phyloP scores from a whole-genome alignment of 140 eudicot species.

The Erigeron philadelphicus region DNA sequence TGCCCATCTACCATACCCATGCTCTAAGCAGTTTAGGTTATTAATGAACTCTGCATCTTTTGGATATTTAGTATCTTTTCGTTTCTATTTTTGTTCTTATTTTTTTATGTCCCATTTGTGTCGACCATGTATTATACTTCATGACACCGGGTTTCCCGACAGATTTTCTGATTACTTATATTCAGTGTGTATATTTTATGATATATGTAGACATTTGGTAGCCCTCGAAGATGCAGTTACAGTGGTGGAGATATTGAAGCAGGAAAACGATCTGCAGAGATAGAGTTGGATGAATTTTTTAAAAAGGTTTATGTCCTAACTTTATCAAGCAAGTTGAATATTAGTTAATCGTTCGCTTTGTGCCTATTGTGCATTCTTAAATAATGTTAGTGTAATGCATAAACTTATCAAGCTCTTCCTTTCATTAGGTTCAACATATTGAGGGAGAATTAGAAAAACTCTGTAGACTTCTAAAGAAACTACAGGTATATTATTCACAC shows the following conservation, averaged over 20 bases:
- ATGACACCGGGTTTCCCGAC: no score
- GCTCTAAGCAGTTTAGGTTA: no score
- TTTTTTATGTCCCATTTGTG: no score
- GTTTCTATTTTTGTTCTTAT: no score
- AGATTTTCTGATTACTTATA: no score
- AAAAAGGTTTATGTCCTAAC: conserved; percentile 20
- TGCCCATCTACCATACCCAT: no score
- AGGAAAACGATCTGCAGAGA: conserved; percentile 31
- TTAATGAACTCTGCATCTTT: no score
- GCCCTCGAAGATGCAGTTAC: conserved; percentile 31
- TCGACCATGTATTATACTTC: no score
- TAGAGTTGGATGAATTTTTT: conserved; percentile 29
- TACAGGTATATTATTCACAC: conserved; percentile 23
- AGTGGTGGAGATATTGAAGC: conserved; percentile 34
- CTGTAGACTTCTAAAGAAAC: conserved; percentile 19
- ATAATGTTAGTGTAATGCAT: neutral
- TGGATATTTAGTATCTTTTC: no score
- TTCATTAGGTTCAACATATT: conserved; percentile 30
- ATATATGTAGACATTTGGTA: conserved; percentile 22
- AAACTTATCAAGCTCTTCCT: neutral
- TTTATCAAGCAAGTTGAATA: neutral
- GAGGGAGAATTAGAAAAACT: conserved; percentile 32
- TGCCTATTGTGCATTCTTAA: neutral
- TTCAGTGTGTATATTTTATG: neutral
- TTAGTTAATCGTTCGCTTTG: neutral